These are phyloP conservation scores for Arachnopeziza araneosa DNA, from an alignment of 2,329 filamentous ascomycete genomes.

Conservation along the genomic window DNA sequence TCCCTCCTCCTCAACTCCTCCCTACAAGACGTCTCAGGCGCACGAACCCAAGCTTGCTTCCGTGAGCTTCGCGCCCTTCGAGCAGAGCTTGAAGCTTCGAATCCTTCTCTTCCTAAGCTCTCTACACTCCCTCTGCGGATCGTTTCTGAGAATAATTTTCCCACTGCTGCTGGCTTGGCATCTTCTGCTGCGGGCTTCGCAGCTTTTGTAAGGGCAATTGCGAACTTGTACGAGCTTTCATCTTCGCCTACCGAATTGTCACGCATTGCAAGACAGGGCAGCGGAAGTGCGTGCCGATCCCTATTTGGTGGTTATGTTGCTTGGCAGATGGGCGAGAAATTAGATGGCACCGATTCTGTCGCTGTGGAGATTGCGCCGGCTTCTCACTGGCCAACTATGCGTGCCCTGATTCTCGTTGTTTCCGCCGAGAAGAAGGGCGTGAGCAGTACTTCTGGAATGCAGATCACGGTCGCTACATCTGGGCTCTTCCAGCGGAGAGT, in stretches of 20 bases:
- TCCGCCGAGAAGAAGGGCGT: conserved; percentile 95
- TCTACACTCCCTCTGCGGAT: conserved; percentile 73
- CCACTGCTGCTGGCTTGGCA: conserved; percentile 85
- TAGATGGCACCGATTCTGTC: conserved; percentile 79
- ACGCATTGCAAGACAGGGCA: conserved; percentile 86
- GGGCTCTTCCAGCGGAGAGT: conserved; percentile 78
- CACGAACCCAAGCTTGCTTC: conserved; percentile 92
- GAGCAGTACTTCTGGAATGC: conserved; percentile 89
- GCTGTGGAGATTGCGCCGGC: conserved; percentile 86
- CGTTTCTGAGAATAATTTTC: conserved; percentile 98
- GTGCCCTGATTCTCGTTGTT: conserved; percentile 83
- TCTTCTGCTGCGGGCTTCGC: conserved; percentile 66
- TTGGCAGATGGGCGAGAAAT: conserved; percentile 74
- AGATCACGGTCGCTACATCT: conserved; percentile 88
- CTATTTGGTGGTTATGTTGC: conserved; percentile 95
- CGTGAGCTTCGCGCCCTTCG: conserved; percentile 76
- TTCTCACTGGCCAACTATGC: conserved; percentile 92
- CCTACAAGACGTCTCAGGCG: conserved; percentile 76
- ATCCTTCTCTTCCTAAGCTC: conserved; percentile 76
- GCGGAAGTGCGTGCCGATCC: conserved; percentile 87
- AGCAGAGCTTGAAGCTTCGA: conserved; percentile 63
- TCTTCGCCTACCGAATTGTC: conserved; percentile 78
- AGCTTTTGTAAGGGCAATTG: conserved; percentile 75
- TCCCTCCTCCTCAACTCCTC: conserved; percentile 79
- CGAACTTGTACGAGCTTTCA: conserved; percentile 82